Percentiles rank a stretch among this genome's conserved stretches.
phyloP scores from a whole-genome alignment of 2,329 filamentous ascomycete genomes.

The Byssoonygena ceratinophila region DNA sequence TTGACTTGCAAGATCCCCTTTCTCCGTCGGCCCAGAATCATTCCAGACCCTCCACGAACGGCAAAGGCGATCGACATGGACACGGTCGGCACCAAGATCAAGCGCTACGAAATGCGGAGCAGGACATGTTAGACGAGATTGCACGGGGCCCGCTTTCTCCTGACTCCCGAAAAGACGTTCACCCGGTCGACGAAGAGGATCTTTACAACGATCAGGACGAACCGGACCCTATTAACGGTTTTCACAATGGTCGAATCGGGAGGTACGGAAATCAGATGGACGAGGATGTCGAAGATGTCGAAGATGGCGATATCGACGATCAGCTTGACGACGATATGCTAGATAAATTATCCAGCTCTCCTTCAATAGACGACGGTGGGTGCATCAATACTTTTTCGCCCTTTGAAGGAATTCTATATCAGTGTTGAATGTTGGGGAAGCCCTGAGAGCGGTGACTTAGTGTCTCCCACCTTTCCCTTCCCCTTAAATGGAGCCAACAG shows the following conservation, averaged over 20 bases:
- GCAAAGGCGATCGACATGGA: conserved; percentile 49
- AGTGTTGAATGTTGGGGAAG: no score
- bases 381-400: conserved; percentile 37
- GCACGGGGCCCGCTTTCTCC: conserved; percentile 53
- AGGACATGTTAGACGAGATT: conserved; percentile 65
- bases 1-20: conserved; percentile 77
- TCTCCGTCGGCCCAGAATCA: conserved; percentile 79
- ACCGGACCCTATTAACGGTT: conserved; percentile 20
- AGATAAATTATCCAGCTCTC: conserved; percentile 97
- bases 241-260: conserved; percentile 15
- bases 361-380: conserved; percentile 98
- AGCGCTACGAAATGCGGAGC: conserved; percentile 66
- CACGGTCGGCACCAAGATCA: conserved; percentile 67
- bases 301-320: conserved; percentile 56
- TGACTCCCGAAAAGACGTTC: conserved; percentile 39
- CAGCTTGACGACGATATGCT: conserved; percentile 72
- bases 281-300: conserved; percentile 43
- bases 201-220: conserved; percentile 27
- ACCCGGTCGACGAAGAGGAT: conserved; percentile 26
- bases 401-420: no score
- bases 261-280: conserved; percentile 21
- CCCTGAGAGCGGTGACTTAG: no score
- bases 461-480: no score
- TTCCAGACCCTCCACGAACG: conserved; percentile 41
- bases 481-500: no score